Conservation (phyloP, 495 filamentous ascomycete species). For the Podospora conica region DNA sequence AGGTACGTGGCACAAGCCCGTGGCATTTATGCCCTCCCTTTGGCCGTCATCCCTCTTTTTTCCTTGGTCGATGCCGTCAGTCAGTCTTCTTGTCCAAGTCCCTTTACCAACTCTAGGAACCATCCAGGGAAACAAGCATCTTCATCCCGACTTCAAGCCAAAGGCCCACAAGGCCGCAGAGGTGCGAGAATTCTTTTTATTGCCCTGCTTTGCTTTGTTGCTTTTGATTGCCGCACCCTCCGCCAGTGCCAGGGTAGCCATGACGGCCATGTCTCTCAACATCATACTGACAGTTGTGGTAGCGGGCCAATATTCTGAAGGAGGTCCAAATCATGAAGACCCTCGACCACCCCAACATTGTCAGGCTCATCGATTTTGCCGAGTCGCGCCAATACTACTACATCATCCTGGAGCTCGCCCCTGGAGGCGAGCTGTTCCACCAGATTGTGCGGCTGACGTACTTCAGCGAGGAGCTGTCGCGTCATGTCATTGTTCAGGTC, state of each 20-base stretch:
- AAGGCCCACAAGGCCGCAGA: constrained; percentile 90
- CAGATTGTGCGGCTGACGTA: constrained; percentile 98
- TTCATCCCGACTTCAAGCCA: constrained; percentile 87
- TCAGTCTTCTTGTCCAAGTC: constrained; percentile 21
- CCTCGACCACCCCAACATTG: constrained; percentile 90
- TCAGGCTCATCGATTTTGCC: constrained; percentile 86
- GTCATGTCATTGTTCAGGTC: constrained; percentile 91
- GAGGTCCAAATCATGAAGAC: constrained; percentile 98
- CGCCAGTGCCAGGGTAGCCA: not conserved
- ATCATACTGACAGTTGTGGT: not conserved
- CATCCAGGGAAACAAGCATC: constrained; percentile 70
- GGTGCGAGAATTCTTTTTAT: constrained; percentile 66
- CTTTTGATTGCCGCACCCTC: not conserved
- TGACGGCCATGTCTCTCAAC: not conserved
- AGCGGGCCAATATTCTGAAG: constrained; percentile 96
- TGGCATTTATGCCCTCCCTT: constrained; percentile 10
- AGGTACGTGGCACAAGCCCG: constrained; percentile 61
- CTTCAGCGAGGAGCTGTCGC: constrained; percentile 91
- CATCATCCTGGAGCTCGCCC: constrained; percentile 90
- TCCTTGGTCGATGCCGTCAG: constrained; percentile 16
- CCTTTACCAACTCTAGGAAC: constrained; percentile 38
- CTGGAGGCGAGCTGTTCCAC: constrained; percentile 94
- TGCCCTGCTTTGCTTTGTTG: constrained; percentile 19
- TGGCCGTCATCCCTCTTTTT: constrained; percentile 29
- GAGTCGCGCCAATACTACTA: constrained; percentile 96